phyloP scores from a whole-genome alignment of 129 eudicot genomes.

The Centrapalus pauciflorus region DNA sequence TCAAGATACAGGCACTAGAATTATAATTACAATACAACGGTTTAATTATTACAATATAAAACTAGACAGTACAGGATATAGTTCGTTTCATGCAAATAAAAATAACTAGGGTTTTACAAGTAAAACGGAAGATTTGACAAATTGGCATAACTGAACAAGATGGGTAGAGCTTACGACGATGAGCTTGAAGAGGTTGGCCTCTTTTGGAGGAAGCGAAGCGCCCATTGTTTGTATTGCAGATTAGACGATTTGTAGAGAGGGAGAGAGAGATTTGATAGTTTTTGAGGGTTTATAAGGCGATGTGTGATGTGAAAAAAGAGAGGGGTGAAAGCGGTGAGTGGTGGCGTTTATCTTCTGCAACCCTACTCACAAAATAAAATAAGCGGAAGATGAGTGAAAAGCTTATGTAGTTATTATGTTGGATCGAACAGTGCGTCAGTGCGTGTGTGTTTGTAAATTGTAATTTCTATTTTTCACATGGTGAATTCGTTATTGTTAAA shows the following conservation, averaged over 20 bases:
- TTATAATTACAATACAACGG: slow-evolving; percentile 12
- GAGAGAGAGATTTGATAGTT: slow-evolving; percentile 19
- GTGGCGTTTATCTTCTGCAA: slow-evolving; percentile 99
- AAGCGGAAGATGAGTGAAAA: not conserved
- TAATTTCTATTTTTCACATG: not conserved
- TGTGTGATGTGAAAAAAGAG: slow-evolving; percentile 23
- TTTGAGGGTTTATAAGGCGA: slow-evolving; percentile 32
- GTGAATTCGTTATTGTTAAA: too few species aligned
- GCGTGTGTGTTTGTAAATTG: too few species aligned
- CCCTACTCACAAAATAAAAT: slow-evolving; percentile 44
- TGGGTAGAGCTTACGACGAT: slow-evolving; percentile 67
- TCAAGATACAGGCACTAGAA: not conserved
- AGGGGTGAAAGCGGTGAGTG: slow-evolving; percentile 26
- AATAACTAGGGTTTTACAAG: slow-evolving; percentile 43
- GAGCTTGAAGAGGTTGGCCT: slow-evolving; percentile 99
- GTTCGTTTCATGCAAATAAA: not conserved
- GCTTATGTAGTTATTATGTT: too few species aligned
- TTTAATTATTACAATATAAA: not conserved
- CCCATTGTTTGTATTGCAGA: slow-evolving; percentile 58
- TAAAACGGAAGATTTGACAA: not conserved
- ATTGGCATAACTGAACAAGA: slow-evolving; percentile 16
- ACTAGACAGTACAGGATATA: not conserved
- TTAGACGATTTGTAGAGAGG: not conserved
- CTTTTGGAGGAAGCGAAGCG: slow-evolving; percentile 94
- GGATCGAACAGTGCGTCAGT: too few species aligned